Conservation (phyloP, 768 basidiomycete genomes). For the Daedalea quercina region DNA sequence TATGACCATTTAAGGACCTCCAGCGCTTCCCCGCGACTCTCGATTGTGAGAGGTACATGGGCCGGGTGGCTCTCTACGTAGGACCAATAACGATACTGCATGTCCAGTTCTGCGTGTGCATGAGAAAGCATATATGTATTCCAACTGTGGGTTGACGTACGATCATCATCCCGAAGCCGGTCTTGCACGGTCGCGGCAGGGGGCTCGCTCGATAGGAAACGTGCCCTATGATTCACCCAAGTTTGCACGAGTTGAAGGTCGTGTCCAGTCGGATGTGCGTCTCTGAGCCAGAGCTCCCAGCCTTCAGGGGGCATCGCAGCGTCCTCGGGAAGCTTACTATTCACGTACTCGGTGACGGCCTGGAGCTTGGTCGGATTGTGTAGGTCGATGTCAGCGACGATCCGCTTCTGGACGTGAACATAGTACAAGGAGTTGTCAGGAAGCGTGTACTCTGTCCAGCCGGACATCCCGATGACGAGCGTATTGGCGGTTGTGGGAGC, state of each 20-base stretch:
- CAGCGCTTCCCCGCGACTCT: conserved; percentile 60
- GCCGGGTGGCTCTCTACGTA: conserved; percentile 78
- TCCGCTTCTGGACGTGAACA: conserved; percentile 50
- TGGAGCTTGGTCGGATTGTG: conserved; percentile 45
- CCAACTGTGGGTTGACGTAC: conserved; percentile 23
- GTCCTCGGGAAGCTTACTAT: conserved; percentile 25
- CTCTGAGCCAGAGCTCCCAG: conserved; percentile 62
- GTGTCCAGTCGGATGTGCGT: conserved; percentile 26
- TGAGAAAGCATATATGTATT: neutral
- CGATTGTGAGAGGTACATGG: conserved; percentile 50
- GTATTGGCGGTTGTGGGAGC: conserved; percentile 15
- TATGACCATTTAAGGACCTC: conserved; percentile 78
- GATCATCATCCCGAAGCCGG: conserved; percentile 29
- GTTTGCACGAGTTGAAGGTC: conserved; percentile 35
- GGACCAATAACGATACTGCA: conserved; percentile 77
- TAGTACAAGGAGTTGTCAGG: conserved; percentile 71
- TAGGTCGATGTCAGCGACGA: conserved; percentile 69
- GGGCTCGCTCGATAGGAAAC: conserved; percentile 43
- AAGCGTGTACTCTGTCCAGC: conserved; percentile 73
- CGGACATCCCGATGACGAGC: conserved; percentile 37
- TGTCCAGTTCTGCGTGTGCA: conserved; percentile 48
- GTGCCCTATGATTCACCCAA: conserved; percentile 63
- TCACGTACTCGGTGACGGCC: conserved; percentile 40
- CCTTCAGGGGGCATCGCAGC: conserved; percentile 26
- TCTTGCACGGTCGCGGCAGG: conserved; percentile 23